phyloP scores from a whole-genome alignment of 1,284 basidiomycete species.

The Macrocystidia cucumis region DNA sequence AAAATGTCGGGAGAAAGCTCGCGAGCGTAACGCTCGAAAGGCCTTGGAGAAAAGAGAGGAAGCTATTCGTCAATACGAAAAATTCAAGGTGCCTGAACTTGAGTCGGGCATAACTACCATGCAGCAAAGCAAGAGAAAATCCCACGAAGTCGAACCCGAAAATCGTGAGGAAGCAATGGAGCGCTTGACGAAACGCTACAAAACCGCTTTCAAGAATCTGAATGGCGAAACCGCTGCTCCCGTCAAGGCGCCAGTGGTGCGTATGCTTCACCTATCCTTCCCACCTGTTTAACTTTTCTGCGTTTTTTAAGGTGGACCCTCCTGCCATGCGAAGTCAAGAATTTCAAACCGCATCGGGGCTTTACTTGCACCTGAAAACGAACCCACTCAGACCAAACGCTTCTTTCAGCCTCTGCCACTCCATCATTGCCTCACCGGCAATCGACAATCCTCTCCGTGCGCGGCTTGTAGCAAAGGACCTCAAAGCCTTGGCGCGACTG shows the following conservation, averaged over 20 bases:
- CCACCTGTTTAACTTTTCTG: too few species aligned
- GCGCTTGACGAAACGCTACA: constrained; percentile 5
- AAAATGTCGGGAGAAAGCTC: constrained; percentile 8
- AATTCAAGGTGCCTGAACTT: too few species aligned
- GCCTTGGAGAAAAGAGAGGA: background rate
- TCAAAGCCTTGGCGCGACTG: constrained; percentile 11
- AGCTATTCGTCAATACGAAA: background rate
- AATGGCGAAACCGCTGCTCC: background rate
- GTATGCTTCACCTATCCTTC: background rate
- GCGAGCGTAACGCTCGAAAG: background rate
- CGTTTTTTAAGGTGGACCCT: too few species aligned
- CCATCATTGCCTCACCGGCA: constrained; percentile 10
- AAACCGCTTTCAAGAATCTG: constrained; percentile 1
- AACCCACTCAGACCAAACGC: constrained; percentile 2
- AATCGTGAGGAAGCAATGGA: constrained; percentile 7
- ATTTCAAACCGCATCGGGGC: too few species aligned
- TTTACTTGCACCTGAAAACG: constrained; percentile 1
- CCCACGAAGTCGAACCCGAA: constrained; percentile 3
- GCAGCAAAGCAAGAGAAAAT: too few species aligned
- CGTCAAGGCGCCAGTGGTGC: background rate
- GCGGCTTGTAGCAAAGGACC: constrained; percentile 10
- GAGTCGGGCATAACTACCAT: too few species aligned
- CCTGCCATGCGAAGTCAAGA: too few species aligned
- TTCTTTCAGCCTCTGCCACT: constrained; percentile 12
- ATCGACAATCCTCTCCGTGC: constrained; percentile 9